Percentiles rank a stretch among this genome's conserved stretches.
Conservation (phyloP, 1,284 basidiomycete species). For the Neonothopanus nambi region DNA sequence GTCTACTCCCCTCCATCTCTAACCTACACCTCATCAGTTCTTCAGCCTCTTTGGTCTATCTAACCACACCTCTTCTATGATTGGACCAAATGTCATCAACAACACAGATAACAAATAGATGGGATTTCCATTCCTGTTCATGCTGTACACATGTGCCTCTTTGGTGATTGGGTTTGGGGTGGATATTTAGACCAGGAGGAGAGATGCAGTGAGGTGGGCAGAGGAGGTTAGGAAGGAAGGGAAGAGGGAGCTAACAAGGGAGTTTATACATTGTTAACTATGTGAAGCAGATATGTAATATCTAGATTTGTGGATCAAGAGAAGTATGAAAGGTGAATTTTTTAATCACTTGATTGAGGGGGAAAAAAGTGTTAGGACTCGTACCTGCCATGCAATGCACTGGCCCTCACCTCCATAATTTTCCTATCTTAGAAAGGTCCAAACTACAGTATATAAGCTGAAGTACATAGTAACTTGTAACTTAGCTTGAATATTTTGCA, state of each 20-base stretch:
- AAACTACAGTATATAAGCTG: too few relatives aligned
- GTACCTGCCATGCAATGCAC: too few relatives aligned
- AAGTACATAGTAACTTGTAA: too few relatives aligned
- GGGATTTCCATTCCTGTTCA: conserved; percentile 84
- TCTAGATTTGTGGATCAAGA: too few relatives aligned
- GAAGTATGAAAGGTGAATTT: too few relatives aligned
- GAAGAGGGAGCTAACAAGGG: background rate
- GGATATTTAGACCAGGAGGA: conserved; percentile 66
- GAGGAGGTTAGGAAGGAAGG: conserved; percentile 27
- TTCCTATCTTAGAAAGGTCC: too few relatives aligned
- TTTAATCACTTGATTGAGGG: too few relatives aligned
- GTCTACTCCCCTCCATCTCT: conserved; percentile 1
- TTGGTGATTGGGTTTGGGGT: conserved; percentile 74
- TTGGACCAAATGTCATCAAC: conserved; percentile 80
- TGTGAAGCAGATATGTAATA: too few relatives aligned
- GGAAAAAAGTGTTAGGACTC: too few relatives aligned
- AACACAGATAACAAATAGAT: conserved; percentile 72
- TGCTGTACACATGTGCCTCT: conserved; percentile 63
- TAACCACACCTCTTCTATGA: conserved; percentile 79
- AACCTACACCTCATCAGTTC: conserved; percentile 43
- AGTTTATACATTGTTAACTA: too few relatives aligned
- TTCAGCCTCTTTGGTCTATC: conserved; percentile 83
- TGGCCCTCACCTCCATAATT: too few relatives aligned
- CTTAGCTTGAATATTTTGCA: too few relatives aligned
- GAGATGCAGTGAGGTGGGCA: conserved; percentile 67